A percentile compares a stretch with the other conserved stretches of the same genome.
These are phyloP conservation scores for Saraca asoca DNA, from an alignment of 331 rosid species.

Conservation along the genomic window DNA sequence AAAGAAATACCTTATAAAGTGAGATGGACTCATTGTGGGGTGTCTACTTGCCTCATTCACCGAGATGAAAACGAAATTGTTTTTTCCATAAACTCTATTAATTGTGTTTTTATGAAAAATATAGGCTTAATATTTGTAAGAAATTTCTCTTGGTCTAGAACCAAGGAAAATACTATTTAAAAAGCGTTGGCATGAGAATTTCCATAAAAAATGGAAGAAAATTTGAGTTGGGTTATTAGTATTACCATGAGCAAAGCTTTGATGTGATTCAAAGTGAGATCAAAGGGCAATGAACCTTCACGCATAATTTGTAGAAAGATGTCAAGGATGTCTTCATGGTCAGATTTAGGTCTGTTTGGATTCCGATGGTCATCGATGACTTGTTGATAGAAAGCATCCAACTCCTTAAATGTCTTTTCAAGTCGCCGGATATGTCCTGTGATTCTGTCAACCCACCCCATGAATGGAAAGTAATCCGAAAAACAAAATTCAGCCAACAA, in stretches of 20 bases:
- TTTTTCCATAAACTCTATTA: too few relatives aligned
- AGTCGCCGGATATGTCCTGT: constrained; percentile 32
- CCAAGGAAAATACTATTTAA: too few relatives aligned
- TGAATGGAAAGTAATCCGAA: constrained; percentile 38
- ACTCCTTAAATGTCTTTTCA: constrained; percentile 35
- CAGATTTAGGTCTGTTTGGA: neutral
- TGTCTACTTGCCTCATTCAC: too few relatives aligned
- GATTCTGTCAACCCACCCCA: constrained; percentile 46
- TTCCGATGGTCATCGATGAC: constrained; percentile 41
- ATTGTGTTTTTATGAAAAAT: too few relatives aligned
- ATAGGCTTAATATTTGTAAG: too few relatives aligned
- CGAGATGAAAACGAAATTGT: too few relatives aligned
- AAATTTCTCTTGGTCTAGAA: too few relatives aligned
- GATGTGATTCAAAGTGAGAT: constrained; percentile 41
- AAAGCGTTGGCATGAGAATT: too few relatives aligned
- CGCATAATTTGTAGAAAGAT: constrained; percentile 33
- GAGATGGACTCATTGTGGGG: too few relatives aligned
- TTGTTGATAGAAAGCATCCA: constrained; percentile 41
- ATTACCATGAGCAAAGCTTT: constrained; percentile 50
- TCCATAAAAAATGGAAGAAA: too few relatives aligned
- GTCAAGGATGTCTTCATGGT: constrained; percentile 38
- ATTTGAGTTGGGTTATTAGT: too few relatives aligned
- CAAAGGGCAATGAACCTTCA: constrained; percentile 11
- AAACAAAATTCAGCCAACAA: constrained; percentile 33
- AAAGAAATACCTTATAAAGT: neutral